Conservation (phyloP, 1,139 yeast species). For the Nakaseomyces glabratus region DNA sequence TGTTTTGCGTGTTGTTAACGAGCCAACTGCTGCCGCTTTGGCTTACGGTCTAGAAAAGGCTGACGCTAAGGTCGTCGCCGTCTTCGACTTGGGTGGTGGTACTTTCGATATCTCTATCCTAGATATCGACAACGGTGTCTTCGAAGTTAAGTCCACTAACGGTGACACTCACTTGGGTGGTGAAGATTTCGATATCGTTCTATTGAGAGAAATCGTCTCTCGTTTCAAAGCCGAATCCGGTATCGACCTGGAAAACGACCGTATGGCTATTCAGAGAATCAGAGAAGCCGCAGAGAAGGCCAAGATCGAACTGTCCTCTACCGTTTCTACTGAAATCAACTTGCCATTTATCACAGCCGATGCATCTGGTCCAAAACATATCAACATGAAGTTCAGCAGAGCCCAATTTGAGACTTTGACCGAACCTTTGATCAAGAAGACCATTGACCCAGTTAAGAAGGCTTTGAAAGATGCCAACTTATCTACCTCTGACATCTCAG, state of each 20-base stretch:
- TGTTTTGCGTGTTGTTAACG: conserved; percentile 95
- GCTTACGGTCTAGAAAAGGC: conserved; percentile 94
- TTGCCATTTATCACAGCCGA: conserved; percentile 9
- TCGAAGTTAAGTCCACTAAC: conserved; percentile 95
- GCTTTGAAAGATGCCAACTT: conserved; percentile 95
- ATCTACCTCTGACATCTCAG: conserved; percentile 77
- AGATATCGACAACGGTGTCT: conserved; percentile 93
- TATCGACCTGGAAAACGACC: conserved; percentile 78
- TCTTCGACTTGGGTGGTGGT: conserved; percentile 98
- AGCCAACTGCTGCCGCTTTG: conserved; percentile 98
- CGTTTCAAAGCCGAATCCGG: conserved; percentile 91
- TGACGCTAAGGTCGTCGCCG: conserved; percentile 81
- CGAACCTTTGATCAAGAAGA: conserved; percentile 84
- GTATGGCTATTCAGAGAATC: conserved; percentile 99
- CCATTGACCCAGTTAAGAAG: conserved; percentile 95
- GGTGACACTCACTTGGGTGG: conserved; percentile 99
- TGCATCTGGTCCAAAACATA: conserved; percentile 10
- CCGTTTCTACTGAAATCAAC: conserved; percentile 44
- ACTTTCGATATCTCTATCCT: conserved; percentile 94
- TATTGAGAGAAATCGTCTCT: conserved; percentile 83
- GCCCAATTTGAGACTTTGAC: conserved; percentile 88
- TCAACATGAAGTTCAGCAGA: conserved; percentile 63
- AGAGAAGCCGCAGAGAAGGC: conserved; percentile 99
- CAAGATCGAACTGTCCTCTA: conserved; percentile 93
- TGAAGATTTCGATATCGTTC: conserved; percentile 84